Percentiles rank a stretch among this genome's conserved stretches.
phyloP scores from a whole-genome alignment of 441 rosid species.

The Kokia cookei region DNA sequence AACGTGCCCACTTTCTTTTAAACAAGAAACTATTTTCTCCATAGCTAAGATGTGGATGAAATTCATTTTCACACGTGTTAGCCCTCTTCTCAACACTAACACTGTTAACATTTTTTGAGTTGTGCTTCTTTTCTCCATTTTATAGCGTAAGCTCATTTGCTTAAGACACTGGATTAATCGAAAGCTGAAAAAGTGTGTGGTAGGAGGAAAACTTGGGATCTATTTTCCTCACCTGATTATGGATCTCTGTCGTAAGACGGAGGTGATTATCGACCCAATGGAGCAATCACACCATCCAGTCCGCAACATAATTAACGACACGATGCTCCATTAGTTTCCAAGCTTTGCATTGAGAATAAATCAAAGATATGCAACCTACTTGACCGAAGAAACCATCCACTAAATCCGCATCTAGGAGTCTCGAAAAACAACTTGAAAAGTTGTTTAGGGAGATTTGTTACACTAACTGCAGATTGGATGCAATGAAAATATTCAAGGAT shows the following conservation, averaged over 20 bases:
- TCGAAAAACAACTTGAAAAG: too few relatives aligned
- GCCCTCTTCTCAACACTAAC: background rate
- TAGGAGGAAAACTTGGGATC: background rate
- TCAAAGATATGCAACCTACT: background rate
- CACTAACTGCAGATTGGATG: too few relatives aligned
- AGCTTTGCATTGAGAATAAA: background rate
- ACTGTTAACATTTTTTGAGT: too few relatives aligned
- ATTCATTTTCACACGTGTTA: background rate
- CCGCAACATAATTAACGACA: background rate
- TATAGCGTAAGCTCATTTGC: background rate
- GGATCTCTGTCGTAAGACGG: background rate
- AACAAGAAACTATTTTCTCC: background rate
- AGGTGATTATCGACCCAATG: background rate
- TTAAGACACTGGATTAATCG: background rate
- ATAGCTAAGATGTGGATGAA: background rate
- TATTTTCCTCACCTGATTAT: background rate
- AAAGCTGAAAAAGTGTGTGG: background rate
- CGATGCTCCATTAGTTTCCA: background rate
- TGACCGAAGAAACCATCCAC: too few relatives aligned
- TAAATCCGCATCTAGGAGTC: too few relatives aligned
- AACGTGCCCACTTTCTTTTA: too few relatives aligned
- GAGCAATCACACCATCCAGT: background rate
- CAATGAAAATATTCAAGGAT: too few relatives aligned
- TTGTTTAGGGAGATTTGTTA: too few relatives aligned
- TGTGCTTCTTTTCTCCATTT: background rate